Conservation (phyloP, 441 rosid species). For the Mallotus repandus region DNA sequence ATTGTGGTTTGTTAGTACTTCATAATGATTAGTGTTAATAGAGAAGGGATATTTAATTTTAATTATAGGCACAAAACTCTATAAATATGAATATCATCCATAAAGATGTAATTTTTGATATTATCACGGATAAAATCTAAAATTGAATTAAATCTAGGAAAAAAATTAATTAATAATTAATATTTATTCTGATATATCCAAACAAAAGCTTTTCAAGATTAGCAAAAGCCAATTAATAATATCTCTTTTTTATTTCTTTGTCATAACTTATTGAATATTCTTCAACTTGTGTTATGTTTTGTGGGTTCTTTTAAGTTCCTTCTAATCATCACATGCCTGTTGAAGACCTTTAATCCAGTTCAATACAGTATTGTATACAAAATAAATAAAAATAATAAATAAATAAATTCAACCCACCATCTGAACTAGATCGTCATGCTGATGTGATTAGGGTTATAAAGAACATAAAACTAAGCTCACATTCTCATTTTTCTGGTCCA, state of each 20-base stretch:
- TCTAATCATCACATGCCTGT: slow-evolving; percentile 19
- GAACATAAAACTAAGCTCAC: background rate
- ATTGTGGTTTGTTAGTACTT: too few relatives aligned
- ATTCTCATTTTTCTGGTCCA: background rate
- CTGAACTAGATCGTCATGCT: background rate
- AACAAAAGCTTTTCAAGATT: slow-evolving; percentile 13
- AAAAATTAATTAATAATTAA: background rate
- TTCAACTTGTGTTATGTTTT: slow-evolving; percentile 5
- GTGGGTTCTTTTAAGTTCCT: slow-evolving; percentile 19
- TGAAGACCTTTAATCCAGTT: background rate
- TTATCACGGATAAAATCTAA: too few relatives aligned
- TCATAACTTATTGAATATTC: slow-evolving; percentile 19
- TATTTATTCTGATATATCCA: slow-evolving; percentile 12
- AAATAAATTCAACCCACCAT: background rate
- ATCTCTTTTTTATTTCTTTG: background rate
- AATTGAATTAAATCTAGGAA: too few relatives aligned
- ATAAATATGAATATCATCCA: too few relatives aligned
- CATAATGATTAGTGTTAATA: too few relatives aligned
- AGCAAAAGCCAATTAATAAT: slow-evolving; percentile 10
- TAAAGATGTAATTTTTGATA: too few relatives aligned
- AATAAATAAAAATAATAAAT: background rate
- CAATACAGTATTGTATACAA: background rate
- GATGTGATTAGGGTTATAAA: background rate
- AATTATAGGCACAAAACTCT: too few relatives aligned
- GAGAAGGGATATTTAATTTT: too few relatives aligned